These are phyloP conservation scores for Botrytis paeoniae DNA, from an alignment of 2,329 filamentous ascomycete species.

Conservation along the genomic window DNA sequence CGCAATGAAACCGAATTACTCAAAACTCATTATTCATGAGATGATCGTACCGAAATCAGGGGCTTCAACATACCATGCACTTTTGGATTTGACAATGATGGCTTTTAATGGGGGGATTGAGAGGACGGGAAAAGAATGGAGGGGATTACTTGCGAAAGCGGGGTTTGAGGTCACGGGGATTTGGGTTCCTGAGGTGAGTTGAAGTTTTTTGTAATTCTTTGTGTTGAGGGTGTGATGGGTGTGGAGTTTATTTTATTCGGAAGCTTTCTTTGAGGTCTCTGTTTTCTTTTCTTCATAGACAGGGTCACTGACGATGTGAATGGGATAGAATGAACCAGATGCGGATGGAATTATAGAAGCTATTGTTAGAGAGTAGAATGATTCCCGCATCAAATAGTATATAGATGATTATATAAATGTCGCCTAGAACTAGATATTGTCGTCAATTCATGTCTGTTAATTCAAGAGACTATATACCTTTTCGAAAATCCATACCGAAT, in stretches of 20 bases:
- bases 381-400: background rate
- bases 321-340: background rate
- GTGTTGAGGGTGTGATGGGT: background rate
- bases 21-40: background rate
- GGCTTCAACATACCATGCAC: background rate
- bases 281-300: accelerated
- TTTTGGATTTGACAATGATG: background rate
- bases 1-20: background rate
- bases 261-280: accelerated
- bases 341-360: background rate
- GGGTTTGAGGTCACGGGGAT: background rate
- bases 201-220: background rate
- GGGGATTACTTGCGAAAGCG: background rate
- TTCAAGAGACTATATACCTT: background rate
- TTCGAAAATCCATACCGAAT: background rate
- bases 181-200: background rate
- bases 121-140: background rate
- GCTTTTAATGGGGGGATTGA: background rate
- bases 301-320: background rate
- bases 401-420: background rate
- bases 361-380: background rate
- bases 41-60: background rate
- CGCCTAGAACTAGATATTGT: background rate
- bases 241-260: background rate
- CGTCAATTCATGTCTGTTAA: background rate